Conservation (phyloP, 2,329 filamentous ascomycete species). For the Hawksworthiomyces lignivorus region DNA sequence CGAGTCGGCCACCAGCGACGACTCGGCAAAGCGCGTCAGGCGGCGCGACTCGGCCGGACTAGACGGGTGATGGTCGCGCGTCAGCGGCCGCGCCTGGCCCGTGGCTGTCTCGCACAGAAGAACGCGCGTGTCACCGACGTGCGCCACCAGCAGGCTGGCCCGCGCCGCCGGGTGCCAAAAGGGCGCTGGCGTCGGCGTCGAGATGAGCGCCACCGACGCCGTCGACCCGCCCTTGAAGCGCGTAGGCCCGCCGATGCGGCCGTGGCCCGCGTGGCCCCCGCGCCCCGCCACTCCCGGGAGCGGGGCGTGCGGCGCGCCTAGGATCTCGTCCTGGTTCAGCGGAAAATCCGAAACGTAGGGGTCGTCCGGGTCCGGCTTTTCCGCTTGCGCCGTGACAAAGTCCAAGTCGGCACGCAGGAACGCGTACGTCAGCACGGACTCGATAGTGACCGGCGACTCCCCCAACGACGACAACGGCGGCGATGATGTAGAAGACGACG, state of each 20-base stretch:
- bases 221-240: conserved; percentile 94
- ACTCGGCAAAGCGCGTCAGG: conserved; percentile 67
- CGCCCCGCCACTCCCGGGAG: too few species aligned
- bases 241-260: conserved; percentile 64
- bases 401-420: conserved; percentile 92
- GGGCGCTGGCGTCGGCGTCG: conserved; percentile 80
- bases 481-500: neutral
- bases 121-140: conserved; percentile 89
- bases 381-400: conserved; percentile 83
- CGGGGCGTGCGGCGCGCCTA: conserved; percentile 51
- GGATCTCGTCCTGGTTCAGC: conserved; percentile 76
- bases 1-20: conserved; percentile 81
- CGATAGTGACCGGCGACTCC: conserved; percentile 47
- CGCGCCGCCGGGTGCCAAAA: conserved; percentile 92
- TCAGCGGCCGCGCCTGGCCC: conserved; percentile 71
- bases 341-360: conserved; percentile 64
- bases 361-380: conserved; percentile 69
- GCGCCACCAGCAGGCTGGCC: conserved; percentile 75
- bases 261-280: conserved; percentile 48
- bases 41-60: conserved; percentile 75
- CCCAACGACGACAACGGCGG: neutral
- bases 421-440: conserved; percentile 79
- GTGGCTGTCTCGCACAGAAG: conserved; percentile 81
- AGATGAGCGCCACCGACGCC: conserved; percentile 81
- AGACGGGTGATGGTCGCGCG: conserved; percentile 88